A percentile compares a stretch with the other conserved stretches of the same genome.
phyloP scores from a whole-genome alignment of 164 flowering plant genomes.

The Litsea cubeba region DNA sequence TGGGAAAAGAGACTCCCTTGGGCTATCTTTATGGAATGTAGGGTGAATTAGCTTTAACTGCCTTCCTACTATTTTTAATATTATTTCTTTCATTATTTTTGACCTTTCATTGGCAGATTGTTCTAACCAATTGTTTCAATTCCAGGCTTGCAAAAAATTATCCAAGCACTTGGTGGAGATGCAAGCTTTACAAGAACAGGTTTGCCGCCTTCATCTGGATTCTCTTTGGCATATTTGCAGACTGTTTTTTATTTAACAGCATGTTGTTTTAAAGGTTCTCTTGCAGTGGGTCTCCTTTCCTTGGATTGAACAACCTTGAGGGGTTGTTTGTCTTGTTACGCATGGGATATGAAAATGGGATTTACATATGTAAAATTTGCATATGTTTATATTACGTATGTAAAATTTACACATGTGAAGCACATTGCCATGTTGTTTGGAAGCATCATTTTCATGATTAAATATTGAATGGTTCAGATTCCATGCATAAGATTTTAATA shows the following conservation, averaged over 20 bases:
- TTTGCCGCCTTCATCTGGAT: constrained; percentile 15
- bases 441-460: too few species aligned
- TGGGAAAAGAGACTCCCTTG: neutral
- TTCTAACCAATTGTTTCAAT: constrained; percentile 6
- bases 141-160: constrained; percentile 69
- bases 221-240: neutral
- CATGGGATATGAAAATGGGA: too few species aligned
- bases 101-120: neutral
- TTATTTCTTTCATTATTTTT: neutral
- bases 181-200: constrained; percentile 85
- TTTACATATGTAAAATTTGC: too few species aligned
- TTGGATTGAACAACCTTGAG: neutral
- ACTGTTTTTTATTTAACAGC: constrained; percentile 1
- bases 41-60: too few species aligned
- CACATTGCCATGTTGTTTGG: too few species aligned
- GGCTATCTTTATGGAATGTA: neutral
- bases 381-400: too few species aligned
- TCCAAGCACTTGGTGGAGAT: constrained; percentile 57
- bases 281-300: neutral
- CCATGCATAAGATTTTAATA: too few species aligned
- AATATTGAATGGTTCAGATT: too few species aligned
- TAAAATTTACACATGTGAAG: too few species aligned
- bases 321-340: neutral
- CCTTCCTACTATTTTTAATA: neutral
- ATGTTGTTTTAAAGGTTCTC: neutral